phyloP scores from a whole-genome alignment of 202 grass and related monocot genomes.

The Bolboschoenoplectus hybrid region DNA sequence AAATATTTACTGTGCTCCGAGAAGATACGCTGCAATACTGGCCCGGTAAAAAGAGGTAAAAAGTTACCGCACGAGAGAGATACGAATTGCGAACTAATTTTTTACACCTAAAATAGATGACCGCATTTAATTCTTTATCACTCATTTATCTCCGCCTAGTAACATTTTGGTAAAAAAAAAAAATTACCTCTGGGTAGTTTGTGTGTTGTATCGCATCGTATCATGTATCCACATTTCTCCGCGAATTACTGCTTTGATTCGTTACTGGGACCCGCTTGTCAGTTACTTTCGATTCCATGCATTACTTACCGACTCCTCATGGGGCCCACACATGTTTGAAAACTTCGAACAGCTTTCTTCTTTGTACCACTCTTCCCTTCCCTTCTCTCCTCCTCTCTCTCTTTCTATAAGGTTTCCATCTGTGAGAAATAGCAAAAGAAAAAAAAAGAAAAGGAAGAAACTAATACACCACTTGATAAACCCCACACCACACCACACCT shows the following conservation, averaged over 20 bases:
- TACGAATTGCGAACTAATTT: background rate
- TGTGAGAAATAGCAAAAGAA: background rate
- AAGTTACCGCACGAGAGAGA: background rate
- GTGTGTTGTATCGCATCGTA: background rate
- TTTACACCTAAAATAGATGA: background rate
- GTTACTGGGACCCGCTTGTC: background rate
- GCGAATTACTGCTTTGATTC: background rate
- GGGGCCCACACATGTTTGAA: background rate
- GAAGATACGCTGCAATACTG: background rate
- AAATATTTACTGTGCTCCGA: background rate
- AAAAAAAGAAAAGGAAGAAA: background rate
- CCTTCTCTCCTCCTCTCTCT: background rate
- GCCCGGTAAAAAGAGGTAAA: background rate
- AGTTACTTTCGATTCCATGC: background rate
- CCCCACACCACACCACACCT: background rate
- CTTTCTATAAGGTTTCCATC: background rate
- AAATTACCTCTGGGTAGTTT: background rate
- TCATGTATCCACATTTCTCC: background rate
- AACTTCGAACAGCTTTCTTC: constrained; percentile 1
- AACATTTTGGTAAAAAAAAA: too few species aligned
- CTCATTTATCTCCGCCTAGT: too few species aligned
- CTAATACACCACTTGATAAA: background rate
- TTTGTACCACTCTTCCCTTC: background rate
- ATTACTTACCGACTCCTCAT: background rate
- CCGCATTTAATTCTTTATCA: background rate